Evolutionary conservation across 2,329 filamentous ascomycete genomes (phyloP).

Genomic region (Bimuria novae-zelandiae): DNA sequence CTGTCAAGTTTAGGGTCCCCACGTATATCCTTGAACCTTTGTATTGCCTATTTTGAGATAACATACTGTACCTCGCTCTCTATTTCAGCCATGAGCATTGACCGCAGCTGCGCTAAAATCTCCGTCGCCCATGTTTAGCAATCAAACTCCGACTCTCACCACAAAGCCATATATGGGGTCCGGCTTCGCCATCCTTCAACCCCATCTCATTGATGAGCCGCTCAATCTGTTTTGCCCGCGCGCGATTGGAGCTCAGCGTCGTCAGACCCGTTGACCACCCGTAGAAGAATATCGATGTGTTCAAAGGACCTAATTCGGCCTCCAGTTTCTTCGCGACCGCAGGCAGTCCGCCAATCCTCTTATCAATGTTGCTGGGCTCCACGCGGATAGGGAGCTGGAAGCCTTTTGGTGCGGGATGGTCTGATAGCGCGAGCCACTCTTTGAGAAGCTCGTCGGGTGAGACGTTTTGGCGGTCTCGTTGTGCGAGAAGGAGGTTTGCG

Average conservation of each 20-base stretch:
- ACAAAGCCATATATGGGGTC: slow-evolving; percentile 68
- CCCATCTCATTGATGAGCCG: slow-evolving; percentile 58
- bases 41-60: too few relatives aligned
- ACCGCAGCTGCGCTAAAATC: not conserved
- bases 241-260: slow-evolving; percentile 73
- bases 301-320: slow-evolving; percentile 62
- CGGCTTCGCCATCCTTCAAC: slow-evolving; percentile 57
- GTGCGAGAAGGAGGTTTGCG: slow-evolving; percentile 62
- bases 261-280: slow-evolving; percentile 69
- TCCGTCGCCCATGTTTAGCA: slow-evolving; percentile 56
- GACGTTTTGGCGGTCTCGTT: slow-evolving; percentile 33
- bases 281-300: slow-evolving; percentile 71
- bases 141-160: slow-evolving; percentile 68
- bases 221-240: slow-evolving; percentile 69
- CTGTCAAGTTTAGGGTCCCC: too few relatives aligned
- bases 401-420: slow-evolving; percentile 57
- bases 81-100: too few relatives aligned
- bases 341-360: slow-evolving; percentile 47
- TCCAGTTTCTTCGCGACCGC: slow-evolving; percentile 50
- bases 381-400: slow-evolving; percentile 66
- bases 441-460: slow-evolving; percentile 20
- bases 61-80: too few relatives aligned
- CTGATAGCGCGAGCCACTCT: slow-evolving; percentile 51
- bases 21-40: too few relatives aligned
- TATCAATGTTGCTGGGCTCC: slow-evolving; percentile 53